These are phyloP conservation scores for Phlebiopsis gigantea DNA, from an alignment of 768 basidiomycete species.

Conservation along the genomic window DNA sequence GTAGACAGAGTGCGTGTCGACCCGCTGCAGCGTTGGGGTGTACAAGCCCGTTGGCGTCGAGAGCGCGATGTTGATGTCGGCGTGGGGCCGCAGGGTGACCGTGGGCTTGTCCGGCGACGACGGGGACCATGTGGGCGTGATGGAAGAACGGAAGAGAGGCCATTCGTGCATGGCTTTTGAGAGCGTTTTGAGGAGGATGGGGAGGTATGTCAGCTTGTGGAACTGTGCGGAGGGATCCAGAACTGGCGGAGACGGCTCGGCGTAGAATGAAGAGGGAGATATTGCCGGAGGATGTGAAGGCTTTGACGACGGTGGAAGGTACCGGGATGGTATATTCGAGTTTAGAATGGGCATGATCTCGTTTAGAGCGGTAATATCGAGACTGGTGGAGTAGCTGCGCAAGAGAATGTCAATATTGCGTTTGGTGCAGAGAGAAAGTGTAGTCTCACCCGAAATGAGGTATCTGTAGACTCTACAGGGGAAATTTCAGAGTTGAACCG, in stretches of 20 bases:
- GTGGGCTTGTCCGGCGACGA: constrained; percentile 46
- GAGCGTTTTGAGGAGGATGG: constrained; percentile 79
- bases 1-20: constrained; percentile 53
- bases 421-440: constrained; percentile 14
- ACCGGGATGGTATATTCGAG: constrained; percentile 60
- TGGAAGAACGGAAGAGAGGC: constrained; percentile 77
- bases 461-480: constrained; percentile 70
- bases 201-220: constrained; percentile 72
- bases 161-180: constrained; percentile 76
- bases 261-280: constrained; percentile 36
- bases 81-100: constrained; percentile 63
- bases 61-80: constrained; percentile 74
- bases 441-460: constrained; percentile 64
- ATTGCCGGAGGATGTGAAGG: constrained; percentile 28
- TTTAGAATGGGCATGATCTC: constrained; percentile 59
- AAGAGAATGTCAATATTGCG: not conserved
- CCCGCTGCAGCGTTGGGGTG: constrained; percentile 62
- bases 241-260: constrained; percentile 33
- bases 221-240: constrained; percentile 53
- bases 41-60: constrained; percentile 81
- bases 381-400: constrained; percentile 61
- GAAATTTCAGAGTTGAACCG: not conserved
- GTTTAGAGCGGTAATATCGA: constrained; percentile 72
- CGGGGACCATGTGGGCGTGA: constrained; percentile 37
- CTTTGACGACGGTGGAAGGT: constrained; percentile 37